These are phyloP conservation scores for Xylariomycetidae sp. DNA, from an alignment of 2,329 filamentous ascomycete species.

Conservation along the genomic window DNA sequence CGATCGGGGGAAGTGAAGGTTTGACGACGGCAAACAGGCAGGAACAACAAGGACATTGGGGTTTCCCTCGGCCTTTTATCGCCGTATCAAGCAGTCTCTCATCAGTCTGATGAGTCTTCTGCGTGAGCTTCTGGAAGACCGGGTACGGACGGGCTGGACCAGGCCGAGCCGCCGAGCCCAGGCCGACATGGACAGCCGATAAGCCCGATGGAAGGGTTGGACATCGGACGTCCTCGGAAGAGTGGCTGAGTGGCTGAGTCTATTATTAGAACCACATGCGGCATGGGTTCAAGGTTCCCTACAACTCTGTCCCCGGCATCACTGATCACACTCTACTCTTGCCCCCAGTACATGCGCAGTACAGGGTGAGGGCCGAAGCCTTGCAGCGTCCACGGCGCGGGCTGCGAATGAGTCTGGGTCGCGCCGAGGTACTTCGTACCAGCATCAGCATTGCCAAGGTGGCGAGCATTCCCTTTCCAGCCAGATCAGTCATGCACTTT, in stretches of 20 bases:
- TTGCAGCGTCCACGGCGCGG: slow-evolving; percentile 8
- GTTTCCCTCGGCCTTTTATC: no score
- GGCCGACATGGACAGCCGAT: background rate
- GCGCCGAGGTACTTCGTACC: no score
- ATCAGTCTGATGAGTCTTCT: no score
- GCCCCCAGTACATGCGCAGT: slow-evolving; percentile 13
- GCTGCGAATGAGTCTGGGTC: slow-evolving; percentile 12
- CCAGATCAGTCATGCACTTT: slow-evolving; percentile 19
- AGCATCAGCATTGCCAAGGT: slow-evolving; percentile 21
- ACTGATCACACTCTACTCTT: slow-evolving; percentile 7
- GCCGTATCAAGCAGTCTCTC: no score
- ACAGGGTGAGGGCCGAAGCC: slow-evolving; percentile 15
- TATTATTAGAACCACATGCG: slow-evolving; percentile 15
- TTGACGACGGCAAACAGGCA: no score
- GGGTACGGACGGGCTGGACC: background rate
- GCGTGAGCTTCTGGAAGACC: no score
- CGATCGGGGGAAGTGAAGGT: no score
- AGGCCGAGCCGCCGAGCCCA: background rate
- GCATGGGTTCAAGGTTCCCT: slow-evolving; percentile 2
- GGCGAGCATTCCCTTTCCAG: slow-evolving; percentile 26
- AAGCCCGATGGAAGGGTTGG: slow-evolving; percentile 6
- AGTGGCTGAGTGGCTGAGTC: slow-evolving; percentile 1
- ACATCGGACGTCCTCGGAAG: slow-evolving; percentile 1
- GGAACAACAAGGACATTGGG: no score
- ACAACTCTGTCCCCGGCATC: slow-evolving; percentile 7